phyloP scores from a whole-genome alignment of 495 filamentous ascomycete genomes.

The Lindgomyces ingoldianus region DNA sequence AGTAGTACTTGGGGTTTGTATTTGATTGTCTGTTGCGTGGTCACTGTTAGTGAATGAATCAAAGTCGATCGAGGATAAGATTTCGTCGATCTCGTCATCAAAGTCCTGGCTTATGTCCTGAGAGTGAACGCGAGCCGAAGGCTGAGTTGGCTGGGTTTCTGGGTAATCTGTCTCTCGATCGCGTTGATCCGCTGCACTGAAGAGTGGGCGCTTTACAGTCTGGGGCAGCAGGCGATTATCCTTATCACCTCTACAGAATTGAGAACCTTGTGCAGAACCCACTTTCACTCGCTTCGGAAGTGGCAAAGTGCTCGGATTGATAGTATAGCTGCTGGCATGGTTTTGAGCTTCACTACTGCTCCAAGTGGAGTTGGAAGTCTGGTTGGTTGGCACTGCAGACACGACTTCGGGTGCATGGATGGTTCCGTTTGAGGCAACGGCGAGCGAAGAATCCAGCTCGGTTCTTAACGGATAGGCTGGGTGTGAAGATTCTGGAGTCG shows the following conservation, averaged over 20 bases:
- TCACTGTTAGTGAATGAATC: slow-evolving; percentile 4
- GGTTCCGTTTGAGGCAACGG: not conserved
- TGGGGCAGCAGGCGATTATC: not conserved
- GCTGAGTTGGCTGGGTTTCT: not conserved
- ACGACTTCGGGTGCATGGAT: not conserved
- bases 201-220: no score
- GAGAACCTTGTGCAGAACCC: not conserved
- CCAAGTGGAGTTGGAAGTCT: no score
- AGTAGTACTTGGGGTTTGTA: not conserved
- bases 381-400: no score
- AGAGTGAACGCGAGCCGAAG: not conserved
- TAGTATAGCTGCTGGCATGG: not conserved
- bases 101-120: not conserved
- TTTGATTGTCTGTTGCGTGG: not conserved
- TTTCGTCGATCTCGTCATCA: slow-evolving; percentile 17
- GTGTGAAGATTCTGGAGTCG: not conserved
- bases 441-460: not conserved
- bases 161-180: not conserved
- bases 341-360: not conserved
- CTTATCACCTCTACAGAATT: not conserved
- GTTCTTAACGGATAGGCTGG: not conserved
- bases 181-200: not conserved
- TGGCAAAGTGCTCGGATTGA: not conserved
- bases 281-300: not conserved
- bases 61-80: slow-evolving; percentile 8